These are phyloP conservation scores for Vitis hybrid DNA, from an alignment of 177 flowering plant genomes.

Conservation along the genomic window DNA sequence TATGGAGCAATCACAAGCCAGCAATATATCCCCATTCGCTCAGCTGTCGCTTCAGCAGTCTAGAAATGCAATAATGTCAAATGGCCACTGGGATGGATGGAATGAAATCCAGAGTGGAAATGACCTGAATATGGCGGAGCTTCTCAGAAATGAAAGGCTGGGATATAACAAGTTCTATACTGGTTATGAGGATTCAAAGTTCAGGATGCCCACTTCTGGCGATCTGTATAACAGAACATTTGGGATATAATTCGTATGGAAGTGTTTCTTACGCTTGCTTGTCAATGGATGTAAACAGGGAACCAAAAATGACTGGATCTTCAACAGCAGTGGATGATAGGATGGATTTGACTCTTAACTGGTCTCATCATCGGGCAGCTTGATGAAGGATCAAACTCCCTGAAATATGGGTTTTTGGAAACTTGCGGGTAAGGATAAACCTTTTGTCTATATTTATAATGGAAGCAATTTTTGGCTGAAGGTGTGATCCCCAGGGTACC, in stretches of 20 bases:
- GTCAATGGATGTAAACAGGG: background rate
- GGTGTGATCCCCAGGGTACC: too few relatives aligned
- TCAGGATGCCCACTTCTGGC: conserved; percentile 53
- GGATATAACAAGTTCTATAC: conserved; percentile 52
- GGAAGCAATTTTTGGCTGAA: too few relatives aligned
- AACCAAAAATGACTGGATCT: background rate
- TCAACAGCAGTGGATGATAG: conserved; percentile 8
- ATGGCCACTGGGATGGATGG: conserved; percentile 72
- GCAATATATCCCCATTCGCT: conserved; percentile 43
- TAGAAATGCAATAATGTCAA: conserved; percentile 45
- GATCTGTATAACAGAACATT: conserved; percentile 70
- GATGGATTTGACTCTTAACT: conserved; percentile 20
- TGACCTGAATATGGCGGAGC: conserved; percentile 49
- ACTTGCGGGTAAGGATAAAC: conserved; percentile 21
- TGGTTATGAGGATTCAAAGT: conserved; percentile 57
- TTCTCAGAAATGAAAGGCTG: conserved; percentile 62
- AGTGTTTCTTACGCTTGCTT: background rate
- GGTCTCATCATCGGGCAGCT: conserved; percentile 18
- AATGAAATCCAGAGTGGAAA: conserved; percentile 53
- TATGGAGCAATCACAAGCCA: conserved; percentile 54
- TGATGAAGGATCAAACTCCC: conserved; percentile 18
- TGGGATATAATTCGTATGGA: conserved; percentile 46
- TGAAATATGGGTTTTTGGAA: conserved; percentile 7
- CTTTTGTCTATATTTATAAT: too few relatives aligned
- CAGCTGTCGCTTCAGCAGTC: conserved; percentile 55